A percentile compares a stretch with the other conserved stretches of the same genome.
phyloP scores from a whole-genome alignment of 495 filamentous ascomycete genomes.

The Daldinia loculata region DNA sequence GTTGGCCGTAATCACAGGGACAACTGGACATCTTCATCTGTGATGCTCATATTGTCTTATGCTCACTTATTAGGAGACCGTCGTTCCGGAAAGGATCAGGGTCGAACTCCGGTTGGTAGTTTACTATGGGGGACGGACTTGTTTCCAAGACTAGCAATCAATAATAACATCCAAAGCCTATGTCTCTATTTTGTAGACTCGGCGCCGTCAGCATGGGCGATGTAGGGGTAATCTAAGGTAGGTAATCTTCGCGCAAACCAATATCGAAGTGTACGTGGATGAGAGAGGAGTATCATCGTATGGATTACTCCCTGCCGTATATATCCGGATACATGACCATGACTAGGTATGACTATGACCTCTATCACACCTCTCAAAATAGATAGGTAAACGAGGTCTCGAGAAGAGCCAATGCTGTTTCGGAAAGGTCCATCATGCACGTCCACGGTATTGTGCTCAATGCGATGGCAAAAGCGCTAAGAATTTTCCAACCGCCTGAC shows the following conservation, averaged over 20 bases:
- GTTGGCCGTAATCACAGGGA: constrained; percentile 8
- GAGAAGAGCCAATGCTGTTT: constrained; percentile 23
- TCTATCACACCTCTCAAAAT: constrained; percentile 23
- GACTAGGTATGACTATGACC: not conserved
- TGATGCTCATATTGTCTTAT: constrained; percentile 16
- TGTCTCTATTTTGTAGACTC: not conserved
- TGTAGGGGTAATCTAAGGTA: constrained; percentile 24
- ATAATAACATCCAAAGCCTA: not conserved
- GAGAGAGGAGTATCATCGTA: constrained; percentile 4
- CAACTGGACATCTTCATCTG: constrained; percentile 11
- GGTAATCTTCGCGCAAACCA: constrained; percentile 29
- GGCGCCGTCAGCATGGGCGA: constrained; percentile 27
- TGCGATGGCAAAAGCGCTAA: constrained; percentile 1
- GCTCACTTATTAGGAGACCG: constrained; percentile 4
- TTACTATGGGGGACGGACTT: constrained; percentile 25
- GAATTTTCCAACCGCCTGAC: constrained; percentile 20
- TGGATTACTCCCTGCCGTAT: constrained; percentile 20
- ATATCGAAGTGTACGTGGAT: constrained; percentile 25
- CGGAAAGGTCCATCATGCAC: constrained; percentile 18
- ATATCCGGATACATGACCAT: constrained; percentile 26
- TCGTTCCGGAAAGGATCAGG: constrained; percentile 29
- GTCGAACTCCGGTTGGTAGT: constrained; percentile 28
- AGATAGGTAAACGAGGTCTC: constrained; percentile 25
- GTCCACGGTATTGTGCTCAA: constrained; percentile 7
- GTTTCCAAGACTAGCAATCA: constrained; percentile 31